Base-by-base conservation (phyloP, 768 basidiomycete species). In the Dentipellis fragilis region DNA sequence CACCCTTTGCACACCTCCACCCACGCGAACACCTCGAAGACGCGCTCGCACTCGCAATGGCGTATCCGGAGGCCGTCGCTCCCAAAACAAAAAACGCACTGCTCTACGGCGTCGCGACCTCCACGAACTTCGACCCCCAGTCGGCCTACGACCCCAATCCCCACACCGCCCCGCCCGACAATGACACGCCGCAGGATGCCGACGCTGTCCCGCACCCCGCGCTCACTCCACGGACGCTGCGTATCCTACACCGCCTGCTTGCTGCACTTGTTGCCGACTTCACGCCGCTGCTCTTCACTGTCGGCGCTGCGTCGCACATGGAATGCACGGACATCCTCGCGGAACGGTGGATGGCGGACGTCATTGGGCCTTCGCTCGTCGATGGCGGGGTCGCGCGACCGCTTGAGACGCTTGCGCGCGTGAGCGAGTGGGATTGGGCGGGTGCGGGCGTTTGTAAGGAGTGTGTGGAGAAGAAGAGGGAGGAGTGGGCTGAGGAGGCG, bases 261-360 rank as follows among this genome's bases (percentile, higher is more conserved):
- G 61, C 62, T 17, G 48, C 62, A 29, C 67, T 89, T 57, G 80
- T 89, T 56, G 75, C 74, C 4, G 75, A 85, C 65, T 88, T 89
- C 64, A 84, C 85, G 0, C 85, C 87, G 1, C 72, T 82, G 37
- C 68, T 89, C 0, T 89, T 89, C 66, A 87, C 87, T 1, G 78
- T 84, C 23, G 77, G 83, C 4, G 74, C 80, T 6, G 81, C 83
- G n/a, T 69, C 73, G 1, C 88, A 89, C 64, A 87, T 87, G 85
- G 69, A 69, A 4, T 89, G 88, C 67, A 88, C 86, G 3, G 80
- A 87, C 64, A 69, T 79, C 0, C 75, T 89, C 54, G 88, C 87
- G 1, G 84, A 84, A 51, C 73, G 69, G 52, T 89, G 87, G 88
- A 84, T 87, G 78, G 57, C 73, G 21, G 71, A 80, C 39, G 84